Conservation (phyloP, 2,329 filamentous ascomycete species). For the Neonectria punicea region DNA sequence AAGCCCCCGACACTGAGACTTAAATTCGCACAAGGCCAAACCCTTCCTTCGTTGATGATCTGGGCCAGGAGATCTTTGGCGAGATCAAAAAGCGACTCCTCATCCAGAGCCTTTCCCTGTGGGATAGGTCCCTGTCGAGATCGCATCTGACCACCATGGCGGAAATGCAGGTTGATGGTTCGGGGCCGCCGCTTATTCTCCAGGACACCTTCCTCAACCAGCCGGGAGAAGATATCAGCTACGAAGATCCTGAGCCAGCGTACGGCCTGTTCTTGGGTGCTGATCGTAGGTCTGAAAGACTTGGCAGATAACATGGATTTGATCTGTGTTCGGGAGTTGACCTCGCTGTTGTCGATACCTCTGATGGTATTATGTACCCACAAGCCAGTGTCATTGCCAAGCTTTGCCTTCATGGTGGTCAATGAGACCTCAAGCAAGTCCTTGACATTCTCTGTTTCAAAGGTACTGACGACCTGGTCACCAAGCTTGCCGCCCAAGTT, state of each 20-base stretch:
- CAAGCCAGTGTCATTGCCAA: constrained; percentile 84
- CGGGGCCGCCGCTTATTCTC: constrained; percentile 89
- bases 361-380: constrained; percentile 90
- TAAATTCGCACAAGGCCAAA: constrained; percentile 93
- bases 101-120: constrained; percentile 77
- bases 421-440: constrained; percentile 79
- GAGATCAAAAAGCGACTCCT: constrained; percentile 77
- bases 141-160: constrained; percentile 76
- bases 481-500: constrained; percentile 96
- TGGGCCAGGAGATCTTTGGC: constrained; percentile 82
- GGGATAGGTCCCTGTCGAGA: constrained; percentile 83
- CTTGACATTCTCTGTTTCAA: constrained; percentile 81
- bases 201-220: constrained; percentile 89
- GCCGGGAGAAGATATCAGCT: constrained; percentile 88
- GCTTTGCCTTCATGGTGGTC: constrained; percentile 78
- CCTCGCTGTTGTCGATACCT: constrained; percentile 87
- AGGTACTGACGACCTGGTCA: constrained; percentile 83
- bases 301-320: constrained; percentile 98
- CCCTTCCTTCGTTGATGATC: constrained; percentile 78
- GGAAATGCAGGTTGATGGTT: constrained; percentile 85
- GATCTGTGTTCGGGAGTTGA: constrained; percentile 91
- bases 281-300: constrained; percentile 88
- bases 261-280: constrained; percentile 78
- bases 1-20: constrained; percentile 92
- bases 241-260: constrained; percentile 92